phyloP scores from a whole-genome alignment of 208 protist species.

The Leishmania tropica region DNA sequence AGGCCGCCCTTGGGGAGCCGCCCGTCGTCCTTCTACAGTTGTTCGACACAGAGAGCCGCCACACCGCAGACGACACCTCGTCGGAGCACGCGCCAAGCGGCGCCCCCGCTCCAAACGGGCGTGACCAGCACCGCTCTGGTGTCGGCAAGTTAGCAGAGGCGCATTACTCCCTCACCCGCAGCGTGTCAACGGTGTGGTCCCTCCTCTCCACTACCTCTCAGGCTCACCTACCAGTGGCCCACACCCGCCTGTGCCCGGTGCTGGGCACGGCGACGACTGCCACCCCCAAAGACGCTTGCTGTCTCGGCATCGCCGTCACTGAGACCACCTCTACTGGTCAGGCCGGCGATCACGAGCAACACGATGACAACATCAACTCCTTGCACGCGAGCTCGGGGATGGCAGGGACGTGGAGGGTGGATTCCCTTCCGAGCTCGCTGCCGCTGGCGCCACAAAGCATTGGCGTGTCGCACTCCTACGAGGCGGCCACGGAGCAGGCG shows the following conservation, averaged over 20 bases:
- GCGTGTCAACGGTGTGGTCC: slow-evolving; percentile 15
- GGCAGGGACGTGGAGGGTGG: not conserved
- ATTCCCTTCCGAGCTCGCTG: slow-evolving; percentile 10
- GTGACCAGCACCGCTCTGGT: not conserved
- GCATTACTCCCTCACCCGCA: not conserved
- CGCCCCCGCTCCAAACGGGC: not conserved
- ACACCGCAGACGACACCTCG: not conserved
- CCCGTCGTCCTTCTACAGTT: not conserved
- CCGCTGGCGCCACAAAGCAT: not conserved
- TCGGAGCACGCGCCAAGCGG: not conserved
- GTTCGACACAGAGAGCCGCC: not conserved
- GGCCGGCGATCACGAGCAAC: not conserved
- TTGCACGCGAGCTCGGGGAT: not conserved
- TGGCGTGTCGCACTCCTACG: slow-evolving; percentile 1
- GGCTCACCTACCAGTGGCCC: not conserved
- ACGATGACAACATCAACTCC: not conserved
- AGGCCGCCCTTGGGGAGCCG: not conserved
- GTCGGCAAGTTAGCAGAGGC: not conserved
- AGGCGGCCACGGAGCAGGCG: not conserved
- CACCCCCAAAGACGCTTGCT: not conserved
- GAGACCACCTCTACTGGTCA: not conserved
- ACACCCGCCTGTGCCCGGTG: not conserved
- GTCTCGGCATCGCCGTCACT: not conserved
- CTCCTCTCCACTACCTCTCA: slow-evolving; percentile 22
- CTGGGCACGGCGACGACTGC: not conserved